Conservation (phyloP, 306 rosid genomes). For the Ormosia semicastrata region DNA sequence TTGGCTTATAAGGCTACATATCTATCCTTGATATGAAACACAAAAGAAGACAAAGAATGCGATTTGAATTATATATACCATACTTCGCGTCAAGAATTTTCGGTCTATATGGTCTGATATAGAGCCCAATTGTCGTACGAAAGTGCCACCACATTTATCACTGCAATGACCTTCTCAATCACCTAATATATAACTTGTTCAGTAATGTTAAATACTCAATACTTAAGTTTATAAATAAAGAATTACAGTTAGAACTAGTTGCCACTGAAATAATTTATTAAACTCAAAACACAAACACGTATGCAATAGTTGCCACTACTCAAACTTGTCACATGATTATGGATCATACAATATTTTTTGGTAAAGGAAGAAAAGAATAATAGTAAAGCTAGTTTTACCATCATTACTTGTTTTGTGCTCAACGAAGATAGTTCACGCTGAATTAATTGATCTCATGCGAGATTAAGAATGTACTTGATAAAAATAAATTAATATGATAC, state of each 20-base stretch:
- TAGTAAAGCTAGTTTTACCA: slow-evolving; percentile 18
- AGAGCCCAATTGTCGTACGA: not conserved
- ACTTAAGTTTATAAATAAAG: not conserved
- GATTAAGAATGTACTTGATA: slow-evolving; percentile 30
- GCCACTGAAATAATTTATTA: not conserved
- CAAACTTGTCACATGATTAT: slow-evolving; percentile 23
- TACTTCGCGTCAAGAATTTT: not conserved
- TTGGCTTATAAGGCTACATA: slow-evolving; percentile 4
- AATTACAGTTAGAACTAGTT: not conserved
- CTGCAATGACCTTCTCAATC: not conserved
- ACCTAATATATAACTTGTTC: not conserved
- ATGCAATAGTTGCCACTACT: not conserved
- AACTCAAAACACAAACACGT: not conserved
- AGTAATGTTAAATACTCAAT: not conserved
- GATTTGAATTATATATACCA: not conserved
- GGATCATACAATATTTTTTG: slow-evolving; percentile 22
- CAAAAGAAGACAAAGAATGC: not conserved
- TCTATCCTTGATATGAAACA: slow-evolving; percentile 15
- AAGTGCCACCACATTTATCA: slow-evolving; percentile 18
- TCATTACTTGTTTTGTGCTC: slow-evolving; percentile 43
- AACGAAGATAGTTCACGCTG: slow-evolving; percentile 24
- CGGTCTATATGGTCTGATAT: not conserved
- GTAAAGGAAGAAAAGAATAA: not conserved
- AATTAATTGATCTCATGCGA: slow-evolving; percentile 33
- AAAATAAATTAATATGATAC: slow-evolving; percentile 2